Base-by-base conservation (phyloP, 2,329 filamentous ascomycete species). In the Claviceps lovelessii region DNA sequence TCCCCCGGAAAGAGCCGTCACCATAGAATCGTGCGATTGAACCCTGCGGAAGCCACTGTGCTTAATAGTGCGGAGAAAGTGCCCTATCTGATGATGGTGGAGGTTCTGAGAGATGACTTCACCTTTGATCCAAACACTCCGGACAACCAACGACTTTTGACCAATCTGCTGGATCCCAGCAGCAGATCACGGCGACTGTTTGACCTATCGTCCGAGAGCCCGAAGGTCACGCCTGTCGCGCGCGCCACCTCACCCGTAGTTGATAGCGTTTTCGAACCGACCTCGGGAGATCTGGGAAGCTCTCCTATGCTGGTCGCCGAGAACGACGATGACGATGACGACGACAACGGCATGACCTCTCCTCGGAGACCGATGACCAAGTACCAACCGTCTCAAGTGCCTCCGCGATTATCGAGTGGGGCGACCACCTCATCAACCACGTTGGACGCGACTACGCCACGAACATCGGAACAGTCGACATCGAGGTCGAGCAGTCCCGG, bases 21-120 rank as follows among this genome's bases (percentile, higher is more conserved):
- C 66, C 88, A 93, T 64, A 81, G 88, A 41, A 89, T 93, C 56
- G 87, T 93, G 49, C 80, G 88, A 42, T 76, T 93, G 51, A 93
- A 90, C 63, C 88, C 88, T 7, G 86, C 86, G 1, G 88, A 93
- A 68, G 84, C 88, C 6, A 91, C 88, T 0, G 88, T 90, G 54
- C 72, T 93, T 52, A 93, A 93, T 68, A 93, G 88, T 65, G 88
- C 88, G 5, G 87, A 93, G 67, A 86, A 90, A 65, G 88, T 93
- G 48, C 88, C 88, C 1, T 93, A 90, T 68, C 70, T 93, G 51
- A 76, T 93, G 33, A 90, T 93, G 86, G 81, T 91, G 2, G 88
- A 93, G 65, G 83, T 93, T 28, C 70, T 93, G 50, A 76, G 84
- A 29, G 87, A 91, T 60, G 88, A 93, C 63, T 91, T 93, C 64